A percentile compares a stretch with the other conserved stretches of the same genome.
These are phyloP conservation scores for Hibiscus mutabilis DNA, from an alignment of 345 rosid genomes.

Conservation along the genomic window DNA sequence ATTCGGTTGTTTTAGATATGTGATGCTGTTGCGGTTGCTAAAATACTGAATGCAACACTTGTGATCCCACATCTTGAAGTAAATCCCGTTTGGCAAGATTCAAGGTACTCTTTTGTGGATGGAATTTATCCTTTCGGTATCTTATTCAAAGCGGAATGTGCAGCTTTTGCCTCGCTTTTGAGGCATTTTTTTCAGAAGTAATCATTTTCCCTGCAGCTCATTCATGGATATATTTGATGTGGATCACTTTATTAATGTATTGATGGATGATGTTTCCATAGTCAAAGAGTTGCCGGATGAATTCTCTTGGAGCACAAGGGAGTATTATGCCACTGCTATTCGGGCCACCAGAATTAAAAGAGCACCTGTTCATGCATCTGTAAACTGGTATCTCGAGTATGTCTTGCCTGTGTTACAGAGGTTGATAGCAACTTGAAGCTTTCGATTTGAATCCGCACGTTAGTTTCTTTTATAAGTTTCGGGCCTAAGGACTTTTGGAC, in stretches of 20 bases:
- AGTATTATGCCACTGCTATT: constrained; percentile 73
- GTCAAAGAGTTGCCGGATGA: constrained; percentile 70
- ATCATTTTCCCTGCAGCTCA: constrained; percentile 46
- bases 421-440: constrained; percentile 27
- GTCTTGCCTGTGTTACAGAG: constrained; percentile 80
- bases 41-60: constrained; percentile 85
- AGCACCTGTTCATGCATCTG: constrained; percentile 89
- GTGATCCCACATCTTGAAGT: constrained; percentile 86
- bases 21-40: constrained; percentile 96
- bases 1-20: constrained; percentile 45
- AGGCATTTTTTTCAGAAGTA: constrained; percentile 1
- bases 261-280: constrained; percentile 61
- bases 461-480: not conserved
- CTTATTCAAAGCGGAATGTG: not conserved
- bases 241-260: constrained; percentile 63
- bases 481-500: not conserved
- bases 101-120: constrained; percentile 49
- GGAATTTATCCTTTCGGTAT: not conserved
- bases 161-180: not conserved
- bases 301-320: constrained; percentile 89
- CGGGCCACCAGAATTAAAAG: constrained; percentile 83
- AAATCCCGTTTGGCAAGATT: constrained; percentile 95
- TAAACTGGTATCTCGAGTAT: constrained; percentile 81
- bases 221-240: constrained; percentile 81
- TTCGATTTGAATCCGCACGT: not conserved